phyloP scores from a whole-genome alignment of 2,329 filamentous ascomycete species.

The Alternaria atra region DNA sequence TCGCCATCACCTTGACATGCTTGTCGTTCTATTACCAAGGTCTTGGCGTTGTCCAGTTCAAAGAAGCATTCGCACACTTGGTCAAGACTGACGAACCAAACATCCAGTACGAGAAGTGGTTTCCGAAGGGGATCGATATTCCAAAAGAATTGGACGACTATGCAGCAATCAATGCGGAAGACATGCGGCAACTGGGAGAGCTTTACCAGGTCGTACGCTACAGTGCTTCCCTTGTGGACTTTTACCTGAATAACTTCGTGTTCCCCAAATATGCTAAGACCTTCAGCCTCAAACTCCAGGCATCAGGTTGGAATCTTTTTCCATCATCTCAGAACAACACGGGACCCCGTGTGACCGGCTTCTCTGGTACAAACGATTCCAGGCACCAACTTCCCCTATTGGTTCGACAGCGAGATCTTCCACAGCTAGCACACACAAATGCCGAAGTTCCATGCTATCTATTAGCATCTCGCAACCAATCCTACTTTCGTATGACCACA shows the following conservation, averaged over 20 bases:
- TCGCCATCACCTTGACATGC: constrained; percentile 47
- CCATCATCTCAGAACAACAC: constrained; percentile 42
- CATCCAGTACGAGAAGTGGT: constrained; percentile 66
- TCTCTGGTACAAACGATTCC: constrained; percentile 77
- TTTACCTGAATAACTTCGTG: constrained; percentile 71
- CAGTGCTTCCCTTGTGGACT: constrained; percentile 67
- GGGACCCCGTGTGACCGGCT: constrained; percentile 66
- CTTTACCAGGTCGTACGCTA: constrained; percentile 53
- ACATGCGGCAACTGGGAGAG: constrained; percentile 58
- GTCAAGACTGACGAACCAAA: constrained; percentile 65
- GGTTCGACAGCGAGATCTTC: constrained; percentile 69
- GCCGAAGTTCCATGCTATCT: constrained; percentile 70
- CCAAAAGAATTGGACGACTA: constrained; percentile 61
- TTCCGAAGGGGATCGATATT: constrained; percentile 52
- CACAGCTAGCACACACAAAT: constrained; percentile 66
- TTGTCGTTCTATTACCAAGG: constrained; percentile 72
- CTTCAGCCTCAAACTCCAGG: constrained; percentile 69
- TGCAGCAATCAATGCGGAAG: constrained; percentile 68
- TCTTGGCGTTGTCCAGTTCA: constrained; percentile 60
- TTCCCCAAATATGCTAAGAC: constrained; percentile 72
- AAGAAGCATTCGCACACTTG: constrained; percentile 61
- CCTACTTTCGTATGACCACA: constrained; percentile 54
- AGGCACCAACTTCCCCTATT: constrained; percentile 67
- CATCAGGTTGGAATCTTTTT: constrained; percentile 74
- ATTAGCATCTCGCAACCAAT: constrained; percentile 61